A percentile compares a stretch with the other conserved stretches of the same genome.
Evolutionary conservation across 176 grass and related monocot species (phyloP).

Genomic region (Sorghum bicolor): Sorghum_bicolor_NCBIv3 NC_012870.2:70346001-70346500

Average conservation of each 20-base stretch:
- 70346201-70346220: slow-evolving; percentile 79
- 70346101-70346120: neutral
- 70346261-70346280: slow-evolving; percentile 94
- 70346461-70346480: neutral
- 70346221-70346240: slow-evolving; percentile 23
- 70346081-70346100: neutral
- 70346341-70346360: slow-evolving; percentile 3
- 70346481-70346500: too few species aligned
- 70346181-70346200: neutral
- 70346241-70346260: slow-evolving; percentile 53
- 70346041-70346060: neutral
- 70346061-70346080: neutral
- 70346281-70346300: slow-evolving; percentile 93
- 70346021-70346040: slow-evolving; percentile 15
- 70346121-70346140: neutral
- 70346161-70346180: slow-evolving; percentile 16
- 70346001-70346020: slow-evolving; percentile 20
- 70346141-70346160: slow-evolving; percentile 9
- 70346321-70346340: slow-evolving; percentile 63
- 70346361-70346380: neutral
- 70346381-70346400: neutral
- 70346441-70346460: neutral
- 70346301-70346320: slow-evolving; percentile 86
- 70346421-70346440: neutral
- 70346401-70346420: neutral